Evolutionary conservation across 345 rosid species (phyloP), one percentile per base, ranked within the genome.

Genomic region (Lenwebbia sp.): DNA sequence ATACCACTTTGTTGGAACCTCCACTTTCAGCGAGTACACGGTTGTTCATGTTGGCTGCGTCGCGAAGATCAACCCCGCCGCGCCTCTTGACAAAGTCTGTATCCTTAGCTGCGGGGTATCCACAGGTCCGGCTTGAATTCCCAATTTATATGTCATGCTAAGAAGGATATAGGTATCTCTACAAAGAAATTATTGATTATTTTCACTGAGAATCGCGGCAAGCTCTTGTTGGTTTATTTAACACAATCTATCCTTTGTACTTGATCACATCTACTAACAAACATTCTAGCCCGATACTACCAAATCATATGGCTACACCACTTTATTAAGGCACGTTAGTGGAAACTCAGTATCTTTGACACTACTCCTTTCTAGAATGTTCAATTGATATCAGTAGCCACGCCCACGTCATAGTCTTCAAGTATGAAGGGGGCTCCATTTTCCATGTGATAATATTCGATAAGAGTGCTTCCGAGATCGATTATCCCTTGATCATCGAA

Each of bases 81-180:
- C 91, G 41, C 93, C 93, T 5, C 87, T 89, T 5, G 92, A 92
- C 88, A 92, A 90, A 92, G 89, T 90, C 47, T 90, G 92, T 51
- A 41, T 90, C 57, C 91, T 92, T 28, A 89, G 94, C 85, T 92
- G 92, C 21, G 91, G 92, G 44, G 86, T 90, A 65, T 90, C 92
- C 11, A 91, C 92, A 84, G 92, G 92, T 90, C 28, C 26, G 78
- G 10, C 13, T 9, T 25, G 10, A 17, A 49, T 82, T 55, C n/a
- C 58, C 26, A 23, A 55, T 8, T 22, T 6, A 23, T 9, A 23
- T 55, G 58, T 55, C 58, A 3, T 55, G n/a, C 58, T 10, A 7
- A 55, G 26, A 55, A 55, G 58, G 11, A 55, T 55, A 55, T 55
- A 8, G 10, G 26, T 9, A 8, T 55, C 58, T 55, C n/a, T 1